Base-by-base conservation (phyloP, 108 stramenopile species). In the Fistulifera solaris region DNA sequence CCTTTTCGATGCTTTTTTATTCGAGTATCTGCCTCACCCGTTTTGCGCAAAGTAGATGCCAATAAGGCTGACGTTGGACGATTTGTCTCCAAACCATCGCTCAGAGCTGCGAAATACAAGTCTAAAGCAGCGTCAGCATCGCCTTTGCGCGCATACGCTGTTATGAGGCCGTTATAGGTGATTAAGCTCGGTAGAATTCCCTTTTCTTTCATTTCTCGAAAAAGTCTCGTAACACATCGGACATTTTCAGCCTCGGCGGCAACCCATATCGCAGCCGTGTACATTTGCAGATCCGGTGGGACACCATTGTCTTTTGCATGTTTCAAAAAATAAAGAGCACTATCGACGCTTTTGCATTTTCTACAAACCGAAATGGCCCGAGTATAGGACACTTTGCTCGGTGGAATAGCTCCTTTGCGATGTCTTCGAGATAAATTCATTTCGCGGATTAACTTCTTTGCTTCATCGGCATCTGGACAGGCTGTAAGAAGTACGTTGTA, bases 201-300 rank as follows among this genome's bases (percentile, higher is more conserved):
- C 2, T 40, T 12, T 4, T 24, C 16, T 54, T 73, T 70, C 72
- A 85, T 76, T 61, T 74, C 75, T 19, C 70, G 46, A 24, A 76
- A 73, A 1, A 80, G 65, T 8, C 28, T 40, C 26, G 63, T 41
- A 6, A 76, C 78, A 17, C 22, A 46, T 1, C 48, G 27, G 31
- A 59, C 50, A 48, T 75, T 58, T 1, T 70, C 74, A 24, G 56
- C 53, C 22, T 63, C 53, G 57, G 75, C 81, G n/a, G 85, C 85
- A 19, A 67, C 67, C 85, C 81, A 83, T 6, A 87, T 87, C 14
- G 78, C 66, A 1, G 85, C 67, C n/a, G 79, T 75, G 57, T 80
- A 87, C 56, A 87, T 77, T 46, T 63, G 83, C 1, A 73, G 65
- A 16, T 80, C 79, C 0, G 79, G 77, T 26, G 58, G 38, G 8